Base-by-base conservation (phyloP, 2,329 filamentous ascomycete species). In the Zelopaecilomyces penicillatus region DNA sequence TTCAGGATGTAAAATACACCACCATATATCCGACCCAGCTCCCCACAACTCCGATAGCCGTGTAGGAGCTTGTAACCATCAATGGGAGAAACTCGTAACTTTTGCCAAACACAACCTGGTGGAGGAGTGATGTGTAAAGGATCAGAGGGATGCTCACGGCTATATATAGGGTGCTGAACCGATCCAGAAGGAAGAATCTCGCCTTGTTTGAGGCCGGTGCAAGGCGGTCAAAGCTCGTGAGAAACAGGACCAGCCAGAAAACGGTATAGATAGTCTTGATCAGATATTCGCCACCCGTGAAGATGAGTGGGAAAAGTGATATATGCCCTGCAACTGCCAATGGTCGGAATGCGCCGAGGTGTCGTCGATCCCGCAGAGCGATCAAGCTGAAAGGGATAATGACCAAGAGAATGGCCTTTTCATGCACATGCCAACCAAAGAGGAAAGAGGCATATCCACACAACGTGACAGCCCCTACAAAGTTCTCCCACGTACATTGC, bases 401-500 rank as follows among this genome's bases (percentile, higher is more conserved):
- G 59, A 97, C 85, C 19, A 97, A 78, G 26, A 98, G 76, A 46
- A 98, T 86, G 2, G 93, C 93, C 66, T 98, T 98, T 62, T 98
- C 93, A 57, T 98, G 93, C 6, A 98, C 93, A 60, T 98, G 93
- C 89, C 91, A 98, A 45, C 93, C 91, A 56, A 97, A 97, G 7
- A 98, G 75, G 68, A 98, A 98, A 0, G 91, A 96, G 0, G 91
- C 86, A 60, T 96, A 98, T 47, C 87, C 93, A 59, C 93, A 97
- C 11, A 97, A 79, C 0, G 91, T 96, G 37, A 95, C 78, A 1
- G 88, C 84, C 4, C 88, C 88, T 36, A 97, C 77, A 60, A 98
- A 97, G 45, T 78, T 85, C 50, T 95, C 85, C 87, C 88, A 95
- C 1, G 80, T 87, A 2, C 89, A 88, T 41, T 76, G 73, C 38